Evolutionary conservation across 2,329 filamentous ascomycete genomes (phyloP).

Genomic region (Phaeosphaeria sp.): DNA sequence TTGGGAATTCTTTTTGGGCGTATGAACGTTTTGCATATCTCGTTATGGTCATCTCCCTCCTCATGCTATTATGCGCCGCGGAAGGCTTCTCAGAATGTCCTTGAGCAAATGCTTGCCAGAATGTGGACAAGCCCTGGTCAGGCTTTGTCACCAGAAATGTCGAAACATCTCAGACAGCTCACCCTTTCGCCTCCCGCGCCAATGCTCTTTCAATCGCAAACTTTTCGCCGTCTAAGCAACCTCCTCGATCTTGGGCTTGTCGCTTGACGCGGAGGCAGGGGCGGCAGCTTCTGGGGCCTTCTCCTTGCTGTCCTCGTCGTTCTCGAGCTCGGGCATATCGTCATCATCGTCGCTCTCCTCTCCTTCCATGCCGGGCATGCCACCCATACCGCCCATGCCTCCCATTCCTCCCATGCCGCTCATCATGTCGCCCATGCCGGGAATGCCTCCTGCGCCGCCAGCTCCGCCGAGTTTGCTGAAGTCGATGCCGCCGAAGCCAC

Average conservation of each 20-base stretch:
- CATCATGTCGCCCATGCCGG: conserved; percentile 43
- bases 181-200: conserved; percentile 9
- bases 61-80: conserved; percentile 7
- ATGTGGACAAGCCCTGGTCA: conserved; percentile 6
- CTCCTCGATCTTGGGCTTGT: conserved; percentile 57
- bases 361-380: conserved; percentile 28
- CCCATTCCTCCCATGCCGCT: conserved; percentile 41
- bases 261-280: conserved; percentile 27
- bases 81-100: conserved; percentile 2
- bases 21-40: conserved; percentile 18
- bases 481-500: conserved; percentile 86
- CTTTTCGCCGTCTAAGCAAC: conserved; percentile 37
- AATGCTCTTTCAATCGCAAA: conserved; percentile 17
- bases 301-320: conserved; percentile 38
- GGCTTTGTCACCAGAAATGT: conserved; percentile 8
- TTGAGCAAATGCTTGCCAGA: conserved; percentile 2
- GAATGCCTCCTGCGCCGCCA: conserved; percentile 55
- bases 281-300: conserved; percentile 30
- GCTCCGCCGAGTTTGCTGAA: conserved; percentile 80
- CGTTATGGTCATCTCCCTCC: conserved; percentile 19
- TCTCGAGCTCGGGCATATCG: conserved; percentile 77
- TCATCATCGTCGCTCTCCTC: conserved; percentile 63
- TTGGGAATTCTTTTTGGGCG: too few species aligned
- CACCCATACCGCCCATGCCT: conserved; percentile 32
- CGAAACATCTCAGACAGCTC: conserved; percentile 9